phyloP scores from a whole-genome alignment of 805 yeast species.

The Lipomyces mesembrius region DNA sequence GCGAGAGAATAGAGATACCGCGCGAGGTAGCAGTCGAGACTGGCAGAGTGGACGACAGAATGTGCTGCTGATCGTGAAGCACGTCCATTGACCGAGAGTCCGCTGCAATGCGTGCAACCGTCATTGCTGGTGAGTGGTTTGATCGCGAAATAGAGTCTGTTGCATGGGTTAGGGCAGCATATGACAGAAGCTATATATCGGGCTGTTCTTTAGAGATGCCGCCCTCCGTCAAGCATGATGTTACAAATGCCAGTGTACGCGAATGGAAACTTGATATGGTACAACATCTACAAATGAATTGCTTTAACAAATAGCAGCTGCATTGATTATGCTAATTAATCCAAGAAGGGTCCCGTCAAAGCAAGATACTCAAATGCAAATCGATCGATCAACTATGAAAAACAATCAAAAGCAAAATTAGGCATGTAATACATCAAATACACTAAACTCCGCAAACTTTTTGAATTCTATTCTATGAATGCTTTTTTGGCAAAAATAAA shows the following conservation, averaged over 20 bases:
- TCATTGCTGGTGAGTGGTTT: not conserved
- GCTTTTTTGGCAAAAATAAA: not conserved
- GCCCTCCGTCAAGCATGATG: too few species aligned
- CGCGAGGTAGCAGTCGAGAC: not conserved
- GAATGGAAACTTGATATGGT: too few species aligned
- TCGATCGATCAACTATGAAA: not conserved
- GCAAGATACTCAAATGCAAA: too few species aligned
- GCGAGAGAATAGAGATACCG: constrained; percentile 2
- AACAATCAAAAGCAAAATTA: not conserved
- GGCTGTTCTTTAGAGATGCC: too few species aligned
- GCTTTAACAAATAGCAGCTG: not conserved
- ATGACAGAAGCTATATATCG: too few species aligned
- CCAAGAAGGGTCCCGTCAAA: not conserved
- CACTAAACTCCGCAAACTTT: not conserved
- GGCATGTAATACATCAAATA: not conserved
- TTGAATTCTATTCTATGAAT: not conserved
- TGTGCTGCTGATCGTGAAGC: not conserved
- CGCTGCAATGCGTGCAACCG: not conserved
- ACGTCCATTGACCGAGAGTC: not conserved
- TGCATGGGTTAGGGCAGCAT: not conserved
- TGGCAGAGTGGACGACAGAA: not conserved
- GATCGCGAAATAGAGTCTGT: not conserved
- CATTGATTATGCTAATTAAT: not conserved
- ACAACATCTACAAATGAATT: not conserved
- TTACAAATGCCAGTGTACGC: not conserved